phyloP scores from a whole-genome alignment of 176 grass and related monocot genomes.

The Dactylis glomerata region DNA sequence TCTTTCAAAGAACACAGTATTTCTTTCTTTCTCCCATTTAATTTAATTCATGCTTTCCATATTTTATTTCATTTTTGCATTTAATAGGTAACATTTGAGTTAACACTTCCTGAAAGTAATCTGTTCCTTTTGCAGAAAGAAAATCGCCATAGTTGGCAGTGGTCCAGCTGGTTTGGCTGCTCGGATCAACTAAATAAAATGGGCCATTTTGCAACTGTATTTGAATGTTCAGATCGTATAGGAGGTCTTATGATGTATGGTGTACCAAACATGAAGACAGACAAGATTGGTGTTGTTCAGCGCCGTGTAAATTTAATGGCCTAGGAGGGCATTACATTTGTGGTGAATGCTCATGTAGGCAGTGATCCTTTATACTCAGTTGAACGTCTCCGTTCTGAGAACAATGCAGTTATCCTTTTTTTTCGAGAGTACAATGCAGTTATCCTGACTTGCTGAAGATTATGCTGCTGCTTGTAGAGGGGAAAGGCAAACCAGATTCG shows the following conservation, averaged over 20 bases:
- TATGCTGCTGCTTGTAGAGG: constrained; percentile 55
- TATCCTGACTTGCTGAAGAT: neutral
- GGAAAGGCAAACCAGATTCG: neutral
- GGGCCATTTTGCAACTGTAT: constrained; percentile 95
- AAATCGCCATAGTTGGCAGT: constrained; percentile 89
- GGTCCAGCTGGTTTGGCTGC: constrained; percentile 92
- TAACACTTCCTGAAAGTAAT: neutral
- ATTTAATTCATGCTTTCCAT: neutral
- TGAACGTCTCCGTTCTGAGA: constrained; percentile 57
- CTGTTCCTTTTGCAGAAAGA: constrained; percentile 61
- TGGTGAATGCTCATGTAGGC: constrained; percentile 81
- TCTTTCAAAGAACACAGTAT: constrained; percentile 94
- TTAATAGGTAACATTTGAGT: constrained; percentile 26
- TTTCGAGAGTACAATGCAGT: no score
- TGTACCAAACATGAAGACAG: constrained; percentile 99
- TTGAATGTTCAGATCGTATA: constrained; percentile 88
- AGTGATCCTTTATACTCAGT: constrained; percentile 72
- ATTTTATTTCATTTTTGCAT: neutral
- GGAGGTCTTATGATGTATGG: constrained; percentile 99
- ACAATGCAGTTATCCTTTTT: constrained; percentile 81
- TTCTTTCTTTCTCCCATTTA: constrained; percentile 9
- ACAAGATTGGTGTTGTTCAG: constrained; percentile 79
- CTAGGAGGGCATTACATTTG: constrained; percentile 89
- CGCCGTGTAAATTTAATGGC: constrained; percentile 95
- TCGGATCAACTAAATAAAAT: constrained; percentile 96